Conservation (phyloP, 2,329 filamentous ascomycete genomes). For the Falciphora oryzae region DNA sequence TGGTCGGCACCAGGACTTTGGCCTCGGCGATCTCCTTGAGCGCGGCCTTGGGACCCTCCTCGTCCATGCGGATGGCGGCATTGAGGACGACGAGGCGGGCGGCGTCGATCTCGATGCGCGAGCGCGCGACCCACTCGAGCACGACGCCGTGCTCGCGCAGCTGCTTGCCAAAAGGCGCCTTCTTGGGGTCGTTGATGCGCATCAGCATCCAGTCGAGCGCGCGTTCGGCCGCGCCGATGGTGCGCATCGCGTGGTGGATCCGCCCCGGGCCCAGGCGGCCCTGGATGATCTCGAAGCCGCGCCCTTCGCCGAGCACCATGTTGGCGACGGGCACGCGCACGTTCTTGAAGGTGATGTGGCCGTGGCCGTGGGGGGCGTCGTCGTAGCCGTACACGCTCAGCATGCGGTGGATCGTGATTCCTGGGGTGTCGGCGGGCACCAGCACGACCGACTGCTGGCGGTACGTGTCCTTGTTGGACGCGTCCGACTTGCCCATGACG, state of each 20-base stretch:
- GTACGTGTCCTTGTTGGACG: slow-evolving; percentile 70
- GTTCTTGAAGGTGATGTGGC: slow-evolving; percentile 82
- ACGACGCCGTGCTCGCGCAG: slow-evolving; percentile 89
- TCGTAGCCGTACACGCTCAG: slow-evolving; percentile 92
- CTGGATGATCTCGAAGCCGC: slow-evolving; percentile 97
- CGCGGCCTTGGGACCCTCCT: slow-evolving; percentile 79
- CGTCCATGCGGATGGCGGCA: slow-evolving; percentile 91
- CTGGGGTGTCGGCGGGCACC: slow-evolving; percentile 73
- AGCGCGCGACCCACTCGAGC: slow-evolving; percentile 89
- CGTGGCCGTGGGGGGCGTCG: slow-evolving; percentile 97
- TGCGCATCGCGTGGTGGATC: slow-evolving; percentile 97
- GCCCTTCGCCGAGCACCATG: slow-evolving; percentile 87
- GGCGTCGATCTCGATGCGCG: slow-evolving; percentile 88
- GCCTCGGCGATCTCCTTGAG: slow-evolving; percentile 92
- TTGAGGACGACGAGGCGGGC: slow-evolving; percentile 88
- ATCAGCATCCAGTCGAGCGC: slow-evolving; percentile 94
- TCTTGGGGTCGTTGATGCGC: slow-evolving; percentile 84
- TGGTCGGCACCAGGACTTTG: slow-evolving; percentile 83
- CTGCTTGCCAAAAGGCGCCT: slow-evolving; percentile 86
- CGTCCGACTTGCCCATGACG: slow-evolving; percentile 87
- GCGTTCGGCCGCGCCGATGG: slow-evolving; percentile 84
- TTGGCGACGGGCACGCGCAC: slow-evolving; percentile 80
- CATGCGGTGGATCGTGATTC: slow-evolving; percentile 92
- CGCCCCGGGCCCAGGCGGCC: slow-evolving; percentile 91
- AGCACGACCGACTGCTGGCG: slow-evolving; percentile 89